phyloP scores from a whole-genome alignment of 176 grass and related monocot species.

The Calamus simplicifolius region DNA sequence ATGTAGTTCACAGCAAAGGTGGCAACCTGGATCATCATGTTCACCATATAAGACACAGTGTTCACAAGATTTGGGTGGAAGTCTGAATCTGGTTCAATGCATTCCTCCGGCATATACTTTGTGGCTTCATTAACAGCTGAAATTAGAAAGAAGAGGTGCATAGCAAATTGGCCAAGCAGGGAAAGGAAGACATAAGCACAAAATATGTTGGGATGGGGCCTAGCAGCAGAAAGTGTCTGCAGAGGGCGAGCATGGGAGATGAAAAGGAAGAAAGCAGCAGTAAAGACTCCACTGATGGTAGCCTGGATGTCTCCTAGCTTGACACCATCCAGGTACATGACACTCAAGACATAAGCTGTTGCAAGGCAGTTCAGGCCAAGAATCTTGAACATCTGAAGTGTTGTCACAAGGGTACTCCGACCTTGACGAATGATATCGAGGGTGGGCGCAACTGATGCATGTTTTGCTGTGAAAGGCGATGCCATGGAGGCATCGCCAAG shows the following conservation, averaged over 20 bases:
- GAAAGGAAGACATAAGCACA: slow-evolving; percentile 87
- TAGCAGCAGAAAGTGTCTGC: slow-evolving; percentile 59
- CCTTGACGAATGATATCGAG: slow-evolving; percentile 97
- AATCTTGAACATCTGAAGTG: slow-evolving; percentile 99
- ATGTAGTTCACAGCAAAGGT: slow-evolving; percentile 99
- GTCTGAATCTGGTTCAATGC: slow-evolving; percentile 81
- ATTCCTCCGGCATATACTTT: slow-evolving; percentile 96
- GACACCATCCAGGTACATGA: slow-evolving; percentile 98
- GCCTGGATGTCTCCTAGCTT: slow-evolving; percentile 95
- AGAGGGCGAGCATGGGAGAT: slow-evolving; percentile 95
- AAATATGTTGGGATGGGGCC: slow-evolving; percentile 96
- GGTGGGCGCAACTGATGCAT: slow-evolving; percentile 84
- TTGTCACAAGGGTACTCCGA: slow-evolving; percentile 88
- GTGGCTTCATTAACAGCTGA: slow-evolving; percentile 80
- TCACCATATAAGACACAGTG: slow-evolving; percentile 98
- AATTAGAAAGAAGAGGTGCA: slow-evolving; percentile 86
- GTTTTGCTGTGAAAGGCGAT: slow-evolving; percentile 96
- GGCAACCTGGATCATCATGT: slow-evolving; percentile 99
- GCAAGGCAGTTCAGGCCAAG: slow-evolving; percentile 97
- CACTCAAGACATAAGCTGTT: slow-evolving; percentile 90
- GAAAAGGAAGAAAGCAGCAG: slow-evolving; percentile 97
- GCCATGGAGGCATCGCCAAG: slow-evolving; percentile 99
- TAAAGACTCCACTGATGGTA: slow-evolving; percentile 93
- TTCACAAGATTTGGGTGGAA: slow-evolving; percentile 98
- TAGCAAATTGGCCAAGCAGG: slow-evolving; percentile 92